phyloP scores from a whole-genome alignment of 1,284 basidiomycete species.

The Tylopilus orsonianus region DNA sequence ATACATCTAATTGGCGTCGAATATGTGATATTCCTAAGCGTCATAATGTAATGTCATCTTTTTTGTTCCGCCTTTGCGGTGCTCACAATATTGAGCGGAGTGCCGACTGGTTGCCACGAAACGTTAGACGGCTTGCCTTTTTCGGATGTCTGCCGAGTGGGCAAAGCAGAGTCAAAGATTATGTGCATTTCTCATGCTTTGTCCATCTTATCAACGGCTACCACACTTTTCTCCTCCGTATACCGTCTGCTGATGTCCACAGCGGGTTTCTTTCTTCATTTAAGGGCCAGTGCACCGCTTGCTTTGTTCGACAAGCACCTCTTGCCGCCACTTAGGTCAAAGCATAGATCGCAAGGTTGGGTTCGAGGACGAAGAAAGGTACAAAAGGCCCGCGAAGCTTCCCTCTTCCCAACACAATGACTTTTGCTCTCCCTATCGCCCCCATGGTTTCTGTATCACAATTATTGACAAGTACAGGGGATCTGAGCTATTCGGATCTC shows the following conservation, averaged over 20 bases:
- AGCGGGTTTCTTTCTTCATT: constrained; percentile 12
- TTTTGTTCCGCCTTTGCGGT: constrained; percentile 9
- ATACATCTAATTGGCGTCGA: constrained; percentile 10
- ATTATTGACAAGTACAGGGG: constrained; percentile 1
- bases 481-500: not conserved
- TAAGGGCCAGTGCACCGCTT: constrained; percentile 9
- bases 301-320: constrained; percentile 24
- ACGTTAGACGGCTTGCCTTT: constrained; percentile 13
- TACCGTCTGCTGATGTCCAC: constrained; percentile 6
- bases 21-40: constrained; percentile 16
- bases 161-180: constrained; percentile 7
- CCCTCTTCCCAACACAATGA: not conserved
- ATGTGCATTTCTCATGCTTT: constrained; percentile 21
- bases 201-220: constrained; percentile 17
- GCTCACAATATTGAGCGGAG: constrained; percentile 17
- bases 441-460: constrained; percentile 8
- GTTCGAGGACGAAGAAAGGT: constrained; percentile 10
- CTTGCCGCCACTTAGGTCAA: constrained; percentile 21
- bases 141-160: constrained; percentile 10
- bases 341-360: constrained; percentile 9
- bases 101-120: constrained; percentile 7
- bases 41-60: constrained; percentile 29
- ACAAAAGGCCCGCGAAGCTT: constrained; percentile 22
- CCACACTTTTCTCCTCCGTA: constrained; percentile 1
- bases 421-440: not conserved